Evolutionary conservation across 495 filamentous ascomycete genomes (phyloP).

Genomic region (Penicillium pulvis): DNA sequence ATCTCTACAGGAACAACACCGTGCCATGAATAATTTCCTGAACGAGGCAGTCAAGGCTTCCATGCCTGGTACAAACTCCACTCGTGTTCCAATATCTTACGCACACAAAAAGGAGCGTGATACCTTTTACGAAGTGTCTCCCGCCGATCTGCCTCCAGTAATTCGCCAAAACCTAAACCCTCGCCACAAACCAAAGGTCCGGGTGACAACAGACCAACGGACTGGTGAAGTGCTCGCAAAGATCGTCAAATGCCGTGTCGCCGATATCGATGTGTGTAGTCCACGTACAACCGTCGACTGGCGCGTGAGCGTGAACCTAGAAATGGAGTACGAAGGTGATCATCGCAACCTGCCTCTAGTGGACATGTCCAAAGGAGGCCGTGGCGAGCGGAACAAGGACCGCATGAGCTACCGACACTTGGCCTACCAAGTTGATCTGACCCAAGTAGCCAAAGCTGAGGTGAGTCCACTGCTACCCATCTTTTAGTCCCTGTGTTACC

Average conservation of each 20-base stretch:
- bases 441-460: conserved; percentile 71
- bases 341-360: conserved; percentile 51
- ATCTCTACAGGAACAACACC: conserved; percentile 67
- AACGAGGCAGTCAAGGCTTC: conserved; percentile 64
- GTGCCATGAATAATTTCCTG: conserved; percentile 73
- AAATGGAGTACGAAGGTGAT: conserved; percentile 81
- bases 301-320: conserved; percentile 85
- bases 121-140: conserved; percentile 75
- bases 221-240: conserved; percentile 72
- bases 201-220: conserved; percentile 75
- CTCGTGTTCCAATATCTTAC: conserved; percentile 74
- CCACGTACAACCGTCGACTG: conserved; percentile 76
- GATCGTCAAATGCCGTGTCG: conserved; percentile 87
- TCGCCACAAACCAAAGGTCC: conserved; percentile 66
- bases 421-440: conserved; percentile 85
- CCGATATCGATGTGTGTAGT: conserved; percentile 77
- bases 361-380: conserved; percentile 36
- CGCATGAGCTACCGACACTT: conserved; percentile 84
- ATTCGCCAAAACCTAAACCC: conserved; percentile 58
- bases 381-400: conserved; percentile 76
- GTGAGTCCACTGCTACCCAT: conserved; percentile 42
- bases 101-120: conserved; percentile 79
- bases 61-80: conserved; percentile 36
- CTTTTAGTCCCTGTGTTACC: conserved; percentile 6
- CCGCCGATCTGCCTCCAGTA: conserved; percentile 54